Evolutionary conservation across 345 rosid genomes (phyloP).

Genomic region (Populus nigra): DNA sequence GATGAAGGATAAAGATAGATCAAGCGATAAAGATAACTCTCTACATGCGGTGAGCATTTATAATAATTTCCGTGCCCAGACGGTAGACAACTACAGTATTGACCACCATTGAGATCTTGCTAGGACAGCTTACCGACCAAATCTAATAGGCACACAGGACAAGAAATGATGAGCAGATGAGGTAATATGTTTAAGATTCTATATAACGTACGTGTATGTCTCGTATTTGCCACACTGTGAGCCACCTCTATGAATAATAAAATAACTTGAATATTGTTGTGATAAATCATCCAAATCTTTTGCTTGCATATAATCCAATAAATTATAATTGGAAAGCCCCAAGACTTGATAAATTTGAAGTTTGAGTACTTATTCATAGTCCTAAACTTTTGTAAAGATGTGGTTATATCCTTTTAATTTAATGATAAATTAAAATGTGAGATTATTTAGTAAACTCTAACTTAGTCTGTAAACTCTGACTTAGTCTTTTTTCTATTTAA

Average conservation of each 20-base stretch:
- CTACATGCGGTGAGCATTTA: too few relatives aligned
- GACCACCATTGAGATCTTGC: background rate
- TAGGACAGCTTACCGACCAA: conserved; percentile 3
- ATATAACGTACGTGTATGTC: background rate
- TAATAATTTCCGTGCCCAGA: background rate
- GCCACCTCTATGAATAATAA: background rate
- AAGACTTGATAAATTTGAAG: background rate
- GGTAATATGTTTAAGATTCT: background rate
- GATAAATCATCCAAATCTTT: background rate
- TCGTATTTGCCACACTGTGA: background rate
- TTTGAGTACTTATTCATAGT: too few relatives aligned
- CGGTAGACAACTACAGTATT: background rate
- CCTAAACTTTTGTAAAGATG: too few relatives aligned
- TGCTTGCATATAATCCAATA: background rate
- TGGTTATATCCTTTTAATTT: too few relatives aligned
- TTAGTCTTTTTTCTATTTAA: too few relatives aligned
- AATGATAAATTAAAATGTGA: too few relatives aligned
- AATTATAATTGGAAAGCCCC: background rate
- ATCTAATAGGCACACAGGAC: background rate
- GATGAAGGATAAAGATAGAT: background rate
- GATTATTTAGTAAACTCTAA: too few relatives aligned
- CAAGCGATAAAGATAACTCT: background rate
- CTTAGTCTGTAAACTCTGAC: too few relatives aligned
- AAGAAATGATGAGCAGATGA: background rate
- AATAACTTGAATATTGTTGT: background rate